Percentiles rank a stretch among this genome's conserved stretches.
phyloP scores from a whole-genome alignment of 2,329 filamentous ascomycete genomes.

The Penicillium brevicompactum region DNA sequence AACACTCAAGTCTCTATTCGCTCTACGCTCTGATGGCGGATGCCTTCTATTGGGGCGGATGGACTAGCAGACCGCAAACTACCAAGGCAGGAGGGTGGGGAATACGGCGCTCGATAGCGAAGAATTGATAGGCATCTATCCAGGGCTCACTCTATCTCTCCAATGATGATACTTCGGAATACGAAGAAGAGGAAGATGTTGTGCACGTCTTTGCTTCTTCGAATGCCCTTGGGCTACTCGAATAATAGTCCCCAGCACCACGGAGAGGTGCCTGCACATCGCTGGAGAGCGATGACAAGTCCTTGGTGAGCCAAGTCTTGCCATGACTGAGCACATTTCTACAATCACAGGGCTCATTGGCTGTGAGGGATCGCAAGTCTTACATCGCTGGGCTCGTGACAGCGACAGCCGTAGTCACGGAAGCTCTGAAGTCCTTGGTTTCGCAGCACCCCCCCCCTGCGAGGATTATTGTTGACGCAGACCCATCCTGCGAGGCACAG shows the following conservation, averaged over 20 bases:
- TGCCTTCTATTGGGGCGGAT: not conserved
- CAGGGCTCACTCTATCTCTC: not conserved
- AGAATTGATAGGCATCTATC: constrained; percentile 32
- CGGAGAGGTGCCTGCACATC: constrained; percentile 5
- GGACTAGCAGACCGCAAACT: not conserved
- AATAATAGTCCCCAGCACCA: too few relatives aligned
- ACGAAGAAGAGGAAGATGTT: not conserved
- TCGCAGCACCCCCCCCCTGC: too few relatives aligned
- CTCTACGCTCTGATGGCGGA: not conserved
- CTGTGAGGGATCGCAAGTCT: not conserved
- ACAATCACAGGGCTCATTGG: not conserved
- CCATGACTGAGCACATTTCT: not conserved
- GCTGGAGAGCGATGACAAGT: not conserved
- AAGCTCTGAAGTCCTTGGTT: not conserved
- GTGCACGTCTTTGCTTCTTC: not conserved
- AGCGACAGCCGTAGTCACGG: not conserved
- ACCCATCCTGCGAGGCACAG: too few relatives aligned
- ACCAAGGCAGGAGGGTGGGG: not conserved
- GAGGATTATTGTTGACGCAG: too few relatives aligned
- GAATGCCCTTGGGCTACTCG: not conserved
- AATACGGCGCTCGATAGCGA: not conserved
- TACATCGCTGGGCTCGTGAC: not conserved
- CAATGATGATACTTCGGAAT: not conserved
- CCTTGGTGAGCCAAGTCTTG: not conserved
- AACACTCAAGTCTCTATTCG: not conserved